Base-by-base conservation (phyloP, 306 rosid genomes). In the Pueraria montana region DNA sequence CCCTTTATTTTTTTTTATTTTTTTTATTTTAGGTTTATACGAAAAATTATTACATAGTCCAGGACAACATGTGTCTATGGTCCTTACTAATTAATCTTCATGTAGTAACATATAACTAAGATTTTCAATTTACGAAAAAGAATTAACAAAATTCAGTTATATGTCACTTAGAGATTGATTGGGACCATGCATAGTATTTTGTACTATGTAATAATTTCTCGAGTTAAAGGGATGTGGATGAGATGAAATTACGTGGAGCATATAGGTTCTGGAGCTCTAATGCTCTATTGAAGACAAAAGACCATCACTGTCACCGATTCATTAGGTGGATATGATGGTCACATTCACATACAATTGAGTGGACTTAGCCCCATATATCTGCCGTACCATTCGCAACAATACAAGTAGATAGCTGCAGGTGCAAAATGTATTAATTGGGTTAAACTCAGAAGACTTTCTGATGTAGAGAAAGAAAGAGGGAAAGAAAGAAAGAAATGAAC, bases 271-370 rank as follows among this genome's bases (percentile, higher is more conserved):
- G 84, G 84, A 87, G 71, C 71, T 30, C 71, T 64, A 64, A 64
- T 32, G 79, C 86, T 87, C 87, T 84, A 84, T 74, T 87, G 88
- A 73, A 84, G 82, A 78, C 88, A 87, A 77, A 79, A 79, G 84
- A 74, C 65, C 87, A 82, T 75, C 86, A 74, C 56, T 79, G 82
- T 84, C 86, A 87, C 87, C 70, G 70, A 63, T 63, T 63, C 23
- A 63, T 63, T 79, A 79, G 71, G 84, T 74, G 77, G 81, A 80
- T 80, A 58, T 72, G 81, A 79, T 79, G 87, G 72, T 84, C 84
- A 78, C 64, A 78, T 78, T 84, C 84, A 78, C 64, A 78, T 78
- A 43, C 84, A 79, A 84, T 79, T 78, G 87, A 84, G 80, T 72
- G 80, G 70, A 84, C 80, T 56, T 62, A 84, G 69, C 87, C 80